Evolutionary conservation across 345 rosid genomes (phyloP), one percentile per base, ranked within the genome.

Genomic region (Hibiscus trionum): DNA sequence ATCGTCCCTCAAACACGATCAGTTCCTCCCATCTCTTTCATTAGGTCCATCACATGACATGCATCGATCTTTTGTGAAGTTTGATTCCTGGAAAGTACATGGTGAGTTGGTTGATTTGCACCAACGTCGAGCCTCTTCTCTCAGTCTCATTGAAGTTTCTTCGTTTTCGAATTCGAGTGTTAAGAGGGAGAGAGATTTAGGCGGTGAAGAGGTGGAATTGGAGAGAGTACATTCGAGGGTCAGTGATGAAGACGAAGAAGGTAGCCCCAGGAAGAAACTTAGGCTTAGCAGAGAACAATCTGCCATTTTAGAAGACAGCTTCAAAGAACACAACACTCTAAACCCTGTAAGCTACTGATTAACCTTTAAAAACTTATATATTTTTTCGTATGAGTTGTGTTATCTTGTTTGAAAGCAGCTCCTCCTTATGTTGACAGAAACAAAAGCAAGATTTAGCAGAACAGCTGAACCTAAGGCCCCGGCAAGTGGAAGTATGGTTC

Each of bases 401-500:
- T 50, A n/a, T 66, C 57, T 46, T 66, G 4, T 46, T 24, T 47
- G 70, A 16, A 26, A 7, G 16, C 26, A 17, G 0, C 15, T 15
- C 58, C n/a, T 7, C 27, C 44, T 31, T 52, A 57, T 17, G 14
- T 55, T 80, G 29, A 39, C 77, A 86, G 90, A 84, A 82, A 66
- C 88, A 84, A 57, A 86, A 86, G 82, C 78, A 73, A 11, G 86
- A 81, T 27, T 72, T 86, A 31, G 90, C 90, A 9, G 77, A 84
- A 33, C 83, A 84, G 21, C 73, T 86, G 47, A 86, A 82, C 82
- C 84, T 86, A 35, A 85, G 86, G 44, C 90, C 90, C 6, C 79
- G 90, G 19, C 87, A 86, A 64, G 87, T 86, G 26, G 90, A 86
- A 78, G 90, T 86, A 4, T 86, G 90, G 90, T 86, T 86, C 69